Evolutionary conservation across 306 rosid genomes (phyloP).

Genomic region (Canavalia ensiformis): DNA sequence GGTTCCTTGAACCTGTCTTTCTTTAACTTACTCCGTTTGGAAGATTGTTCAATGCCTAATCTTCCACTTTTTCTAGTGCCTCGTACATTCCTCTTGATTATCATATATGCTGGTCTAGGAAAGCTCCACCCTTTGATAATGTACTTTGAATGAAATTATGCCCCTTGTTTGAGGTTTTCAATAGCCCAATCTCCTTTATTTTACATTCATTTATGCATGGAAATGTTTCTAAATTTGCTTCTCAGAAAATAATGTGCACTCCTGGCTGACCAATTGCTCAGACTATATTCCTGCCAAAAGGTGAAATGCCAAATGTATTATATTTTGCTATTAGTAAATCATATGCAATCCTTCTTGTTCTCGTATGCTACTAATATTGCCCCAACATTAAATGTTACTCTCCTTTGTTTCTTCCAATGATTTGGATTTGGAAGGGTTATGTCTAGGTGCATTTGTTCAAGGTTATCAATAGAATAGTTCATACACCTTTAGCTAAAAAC

Average conservation of each 20-base stretch:
- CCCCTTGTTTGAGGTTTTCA: conserved; percentile 3
- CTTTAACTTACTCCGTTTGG: neutral
- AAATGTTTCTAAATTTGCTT: neutral
- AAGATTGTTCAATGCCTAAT: conserved; percentile 10
- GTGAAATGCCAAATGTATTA: neutral
- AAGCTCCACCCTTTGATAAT: neutral
- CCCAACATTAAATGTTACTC: conserved; percentile 9
- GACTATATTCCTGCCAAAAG: neutral
- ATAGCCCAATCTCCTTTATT: neutral
- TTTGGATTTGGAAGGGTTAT: neutral
- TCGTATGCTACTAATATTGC: neutral
- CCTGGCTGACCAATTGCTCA: neutral
- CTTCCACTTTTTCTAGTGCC: neutral
- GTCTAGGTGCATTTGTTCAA: neutral
- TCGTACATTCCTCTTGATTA: neutral
- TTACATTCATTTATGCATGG: neutral
- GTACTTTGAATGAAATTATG: neutral
- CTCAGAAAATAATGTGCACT: neutral
- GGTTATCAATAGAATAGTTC: neutral
- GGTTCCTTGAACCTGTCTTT: neutral
- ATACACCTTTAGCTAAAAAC: neutral
- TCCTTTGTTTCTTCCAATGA: neutral
- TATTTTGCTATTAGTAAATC: neutral
- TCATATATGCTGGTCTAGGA: neutral
- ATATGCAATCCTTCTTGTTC: neutral